Evolutionary conservation across 805 yeast genomes (phyloP).

Genomic region (Candida michaelii): DNA sequence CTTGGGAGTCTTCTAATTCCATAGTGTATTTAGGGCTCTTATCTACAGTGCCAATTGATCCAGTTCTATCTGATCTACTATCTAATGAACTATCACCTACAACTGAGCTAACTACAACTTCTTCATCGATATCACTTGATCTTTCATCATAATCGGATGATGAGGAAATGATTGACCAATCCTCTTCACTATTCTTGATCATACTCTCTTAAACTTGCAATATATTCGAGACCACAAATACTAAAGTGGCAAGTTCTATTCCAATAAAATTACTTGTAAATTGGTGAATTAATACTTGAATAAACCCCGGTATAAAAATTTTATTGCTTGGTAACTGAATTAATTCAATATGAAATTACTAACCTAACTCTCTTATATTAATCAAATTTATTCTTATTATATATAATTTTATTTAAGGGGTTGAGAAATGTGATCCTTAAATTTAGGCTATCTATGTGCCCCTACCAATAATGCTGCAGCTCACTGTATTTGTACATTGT

Average conservation of each 20-base stretch:
- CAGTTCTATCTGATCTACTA: background rate
- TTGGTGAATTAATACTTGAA: background rate
- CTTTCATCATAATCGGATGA: constrained; percentile 40
- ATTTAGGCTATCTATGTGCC: constrained; percentile 3
- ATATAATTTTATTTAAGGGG: constrained; percentile 3
- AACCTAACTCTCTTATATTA: no score
- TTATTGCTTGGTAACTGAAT: background rate
- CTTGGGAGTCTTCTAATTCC: constrained; percentile 2
- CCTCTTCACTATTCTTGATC: constrained; percentile 32
- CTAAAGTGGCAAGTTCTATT: background rate
- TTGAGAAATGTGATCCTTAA: constrained; percentile 6
- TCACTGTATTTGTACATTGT: background rate
- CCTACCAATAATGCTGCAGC: constrained; percentile 2
- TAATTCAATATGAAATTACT: background rate
- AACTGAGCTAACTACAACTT: background rate
- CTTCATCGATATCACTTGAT: constrained; percentile 15
- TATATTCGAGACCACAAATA: background rate
- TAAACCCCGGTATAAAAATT: background rate
- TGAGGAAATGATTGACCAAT: constrained; percentile 46
- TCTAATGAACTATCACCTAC: constrained; percentile 2
- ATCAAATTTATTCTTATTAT: background rate
- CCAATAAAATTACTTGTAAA: background rate
- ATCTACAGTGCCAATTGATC: constrained; percentile 2
- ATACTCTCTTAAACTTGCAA: constrained; percentile 1
- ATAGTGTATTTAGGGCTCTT: background rate